Evolutionary conservation across 257 asterid genomes (phyloP), one percentile per base, ranked within the genome.

Genomic region (Avicennia marina): DNA sequence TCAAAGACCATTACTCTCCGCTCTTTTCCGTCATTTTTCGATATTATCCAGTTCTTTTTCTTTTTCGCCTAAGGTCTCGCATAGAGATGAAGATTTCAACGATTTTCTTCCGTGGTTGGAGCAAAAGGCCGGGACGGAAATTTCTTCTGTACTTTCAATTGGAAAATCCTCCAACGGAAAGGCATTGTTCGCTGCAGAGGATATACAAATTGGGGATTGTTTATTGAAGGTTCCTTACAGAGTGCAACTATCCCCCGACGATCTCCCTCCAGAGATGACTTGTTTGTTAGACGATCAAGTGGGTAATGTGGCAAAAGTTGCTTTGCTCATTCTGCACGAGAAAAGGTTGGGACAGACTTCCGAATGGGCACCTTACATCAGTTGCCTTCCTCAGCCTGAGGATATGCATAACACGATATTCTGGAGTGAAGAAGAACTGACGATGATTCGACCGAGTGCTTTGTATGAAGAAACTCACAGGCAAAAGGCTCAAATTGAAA

Each of bases 101-200:
- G 87, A 81, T 46, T 73, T 90, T 65, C 78, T 87, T 47, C 82
- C 81, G 7, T 87, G 98, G 96, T 74, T 87, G 66, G 90, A 81
- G 62, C 70, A 34, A 53, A 85, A 81, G 55, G 85, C 90, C 12
- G 84, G 88, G 24, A 31, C 60, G 4, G 56, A 70, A 36, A 78
- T 87, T 54, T 87, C 95, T 31, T 78, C 93, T 0, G 56, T 58
- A 6, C 94, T 91, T 56, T 64, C 79, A 17, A 75, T 91, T 27
- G 95, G 89, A 47, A 78, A 75, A 52, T 81, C 87, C 31, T 61
- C 78, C 26, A 48, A 63, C 9, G 96, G 98, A 42, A 88, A 90
- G 69, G 70, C 83, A 20, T 68, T 91, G 55, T 77, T 59, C 69
- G 93, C 95, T 62, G 38, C 79, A n/a, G 56, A 69, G 68, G 43